Evolutionary conservation across 345 rosid genomes (phyloP).

Genomic region (Arabidopsis thaliana): TAIR10.1 NC_003076.8:3960501-3961000

Average conservation of each 20-base stretch:
- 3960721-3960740: conserved; percentile 82
- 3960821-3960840: conserved; percentile 7
- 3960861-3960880: too few relatives aligned
- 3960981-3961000: too few relatives aligned
- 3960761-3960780: conserved; percentile 84
- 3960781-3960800: conserved; percentile 17
- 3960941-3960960: too few relatives aligned
- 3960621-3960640: not conserved
- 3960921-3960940: too few relatives aligned
- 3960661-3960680: too few relatives aligned
- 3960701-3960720: conserved; percentile 57
- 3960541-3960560: conserved; percentile 14
- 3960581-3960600: conserved; percentile 21
- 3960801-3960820: conserved; percentile 26
- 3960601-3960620: not conserved
- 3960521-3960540: not conserved
- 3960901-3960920: too few relatives aligned
- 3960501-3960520: conserved; percentile 2
- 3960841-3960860: too few relatives aligned
- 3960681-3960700: not conserved
- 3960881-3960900: too few relatives aligned
- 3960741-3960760: conserved; percentile 70
- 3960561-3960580: not conserved
- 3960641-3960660: conserved; percentile 9
- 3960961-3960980: too few relatives aligned